Base-by-base conservation (phyloP, 495 filamentous ascomycete genomes). In the Trichoderma orchidacearum region DNA sequence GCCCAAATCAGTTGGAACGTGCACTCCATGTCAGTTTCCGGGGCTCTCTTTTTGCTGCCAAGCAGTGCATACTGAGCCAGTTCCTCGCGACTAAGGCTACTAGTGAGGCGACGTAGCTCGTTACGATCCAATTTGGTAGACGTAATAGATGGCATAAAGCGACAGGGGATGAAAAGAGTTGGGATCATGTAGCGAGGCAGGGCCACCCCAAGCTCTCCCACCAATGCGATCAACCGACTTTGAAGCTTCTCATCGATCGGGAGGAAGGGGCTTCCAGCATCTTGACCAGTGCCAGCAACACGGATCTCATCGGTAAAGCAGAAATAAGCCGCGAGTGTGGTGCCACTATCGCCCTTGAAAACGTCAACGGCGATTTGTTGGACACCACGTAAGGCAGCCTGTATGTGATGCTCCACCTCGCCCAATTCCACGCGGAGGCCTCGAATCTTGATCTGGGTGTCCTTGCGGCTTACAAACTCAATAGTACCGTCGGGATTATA, bases 11-110 rank as follows among this genome's bases (percentile, higher is more conserved):
- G 28, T 11, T 53, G 51, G 18, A 53, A 28, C 27, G 12, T 18
- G 30, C 18, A n/a, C 12, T 53, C 51, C 51, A 53, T 31, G 1
- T 30, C 27, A 1, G 51, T 53, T 13, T 53, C 51, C 4, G 51
- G 51, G 18, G 51, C 51, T 31, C 51, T 53, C 27, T 53, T 53
- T 3, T 7, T 27, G 21, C 41, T 17, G 13, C 21, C 1, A 73
- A 72, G 15, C 73, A 82, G 7, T 81, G 63, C 56, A 82, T 75
- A 1, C 79, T 61, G 58, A 79, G 81, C 51, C 75, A 54, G 7
- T 13, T 27, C 0, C 12, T 23, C 21, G 21, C 21, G 41, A 1
- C 21, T 27, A 13, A 48, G 41, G 21, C 8, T 5, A 2, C 8
- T 11, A 0, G 41, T 48, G 27, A 9, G 9, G 8, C 41, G 41